Percentiles rank a stretch among this genome's conserved stretches.
phyloP scores from a whole-genome alignment of 305 asterid genomes.

The Fraxinus xanthoxyloides region DNA sequence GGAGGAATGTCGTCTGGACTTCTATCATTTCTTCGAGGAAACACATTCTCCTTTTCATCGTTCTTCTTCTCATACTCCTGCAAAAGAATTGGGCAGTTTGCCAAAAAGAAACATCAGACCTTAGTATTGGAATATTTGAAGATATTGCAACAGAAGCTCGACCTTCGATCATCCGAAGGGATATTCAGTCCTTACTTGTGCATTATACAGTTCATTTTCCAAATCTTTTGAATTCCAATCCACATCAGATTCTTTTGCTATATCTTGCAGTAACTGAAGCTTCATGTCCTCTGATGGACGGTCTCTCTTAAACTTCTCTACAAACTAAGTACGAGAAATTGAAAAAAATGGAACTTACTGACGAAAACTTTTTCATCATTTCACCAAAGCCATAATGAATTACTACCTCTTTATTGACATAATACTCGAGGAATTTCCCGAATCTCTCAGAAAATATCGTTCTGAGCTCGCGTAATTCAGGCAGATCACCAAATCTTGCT shows the following conservation, averaged over 20 bases:
- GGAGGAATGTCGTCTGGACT: constrained; percentile 11
- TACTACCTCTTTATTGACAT: constrained; percentile 76
- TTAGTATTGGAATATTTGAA: too few relatives aligned
- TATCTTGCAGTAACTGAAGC: constrained; percentile 64
- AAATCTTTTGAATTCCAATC: constrained; percentile 65
- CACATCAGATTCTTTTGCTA: constrained; percentile 62
- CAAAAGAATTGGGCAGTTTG: constrained; percentile 14
- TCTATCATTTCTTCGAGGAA: constrained; percentile 1
- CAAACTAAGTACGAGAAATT: constrained; percentile 41
- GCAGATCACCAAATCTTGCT: constrained; percentile 84
- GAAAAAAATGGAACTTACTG: not conserved
- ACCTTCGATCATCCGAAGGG: not conserved
- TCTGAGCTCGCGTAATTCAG: constrained; percentile 83
- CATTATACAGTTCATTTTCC: constrained; percentile 52
- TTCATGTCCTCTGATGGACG: constrained; percentile 55
- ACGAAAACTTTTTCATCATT: not conserved
- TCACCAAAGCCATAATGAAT: not conserved
- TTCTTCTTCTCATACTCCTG: constrained; percentile 35
- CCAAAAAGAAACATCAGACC: constrained; percentile 7
- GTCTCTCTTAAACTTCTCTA: constrained; percentile 48
- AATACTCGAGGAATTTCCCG: constrained; percentile 46
- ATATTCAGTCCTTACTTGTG: constrained; percentile 30
- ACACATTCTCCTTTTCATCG: constrained; percentile 3
- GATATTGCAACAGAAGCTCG: not conserved
- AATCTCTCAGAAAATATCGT: constrained; percentile 61